A percentile compares a stretch with the other conserved stretches of the same genome.
phyloP scores from a whole-genome alignment of 495 filamentous ascomycete species.

The Corynascus novoguineensis region DNA sequence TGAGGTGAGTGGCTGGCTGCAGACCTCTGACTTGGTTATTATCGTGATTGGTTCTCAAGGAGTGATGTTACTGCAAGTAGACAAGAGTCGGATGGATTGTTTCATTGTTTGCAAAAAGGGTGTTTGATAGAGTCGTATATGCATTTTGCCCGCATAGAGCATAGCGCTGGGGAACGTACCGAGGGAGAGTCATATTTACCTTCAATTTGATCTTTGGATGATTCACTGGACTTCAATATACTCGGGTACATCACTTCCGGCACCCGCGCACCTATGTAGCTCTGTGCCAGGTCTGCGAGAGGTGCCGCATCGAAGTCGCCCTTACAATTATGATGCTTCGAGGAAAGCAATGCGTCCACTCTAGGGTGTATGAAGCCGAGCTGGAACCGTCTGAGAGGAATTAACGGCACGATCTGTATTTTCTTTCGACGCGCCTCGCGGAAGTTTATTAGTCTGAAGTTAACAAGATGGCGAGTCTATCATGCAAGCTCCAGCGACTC shows the following conservation, averaged over 20 bases:
- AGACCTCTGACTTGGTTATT: neutral
- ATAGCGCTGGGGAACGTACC: neutral
- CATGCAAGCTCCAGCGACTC: neutral
- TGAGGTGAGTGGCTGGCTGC: neutral
- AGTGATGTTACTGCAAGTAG: neutral
- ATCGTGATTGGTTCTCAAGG: neutral
- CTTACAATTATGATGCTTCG: no score
- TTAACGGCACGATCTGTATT: neutral
- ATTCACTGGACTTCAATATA: neutral
- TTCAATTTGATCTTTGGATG: neutral
- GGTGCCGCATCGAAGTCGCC: no score
- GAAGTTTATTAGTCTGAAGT: neutral
- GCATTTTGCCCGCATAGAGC: no score
- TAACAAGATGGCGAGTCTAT: slow-evolving; percentile 1
- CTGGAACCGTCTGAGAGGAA: no score
- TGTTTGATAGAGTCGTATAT: neutral
- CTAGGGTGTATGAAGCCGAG: no score
- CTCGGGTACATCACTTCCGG: neutral
- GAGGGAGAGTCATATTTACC: neutral
- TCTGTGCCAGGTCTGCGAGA: no score
- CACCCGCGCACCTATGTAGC: neutral
- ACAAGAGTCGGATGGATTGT: neutral
- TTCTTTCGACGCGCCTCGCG: neutral
- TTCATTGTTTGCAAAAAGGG: neutral
- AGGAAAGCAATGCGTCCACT: no score